Conservation (phyloP, 1,284 basidiomycete species). For the Leccinum griseonigrum region DNA sequence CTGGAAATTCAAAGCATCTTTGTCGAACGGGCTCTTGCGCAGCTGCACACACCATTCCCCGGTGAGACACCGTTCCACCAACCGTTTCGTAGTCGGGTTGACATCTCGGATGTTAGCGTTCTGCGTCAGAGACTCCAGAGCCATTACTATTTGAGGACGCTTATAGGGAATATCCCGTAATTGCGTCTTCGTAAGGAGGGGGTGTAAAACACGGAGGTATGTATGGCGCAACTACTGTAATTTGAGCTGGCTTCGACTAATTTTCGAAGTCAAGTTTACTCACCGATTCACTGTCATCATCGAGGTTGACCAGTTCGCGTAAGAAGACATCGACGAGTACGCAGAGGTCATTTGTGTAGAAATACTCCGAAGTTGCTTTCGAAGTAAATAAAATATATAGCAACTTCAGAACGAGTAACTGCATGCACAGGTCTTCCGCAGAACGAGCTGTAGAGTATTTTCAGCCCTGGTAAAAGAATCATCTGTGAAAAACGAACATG, state of each 20-base stretch:
- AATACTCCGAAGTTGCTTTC: constrained; percentile 90
- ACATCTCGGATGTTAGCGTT: constrained; percentile 80
- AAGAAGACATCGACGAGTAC: constrained; percentile 97
- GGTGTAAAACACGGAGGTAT: constrained; percentile 94
- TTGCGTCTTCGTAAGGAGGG: constrained; percentile 93
- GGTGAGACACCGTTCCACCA: constrained; percentile 89
- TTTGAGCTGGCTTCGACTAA: background rate
- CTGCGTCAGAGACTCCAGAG: constrained; percentile 77
- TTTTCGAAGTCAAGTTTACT: constrained; percentile 31
- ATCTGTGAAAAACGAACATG: constrained; percentile 54
- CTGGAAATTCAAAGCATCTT: constrained; percentile 29
- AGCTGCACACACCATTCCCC: constrained; percentile 86
- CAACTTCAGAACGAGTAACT: constrained; percentile 91
- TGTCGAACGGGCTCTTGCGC: constrained; percentile 37
- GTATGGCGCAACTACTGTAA: constrained; percentile 83
- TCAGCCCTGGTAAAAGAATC: constrained; percentile 3
- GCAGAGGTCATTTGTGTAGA: constrained; percentile 96
- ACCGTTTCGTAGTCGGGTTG: constrained; percentile 81
- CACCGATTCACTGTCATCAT: constrained; percentile 92
- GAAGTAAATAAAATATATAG: constrained; percentile 96
- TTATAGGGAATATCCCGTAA: constrained; percentile 87
- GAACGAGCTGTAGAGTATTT: constrained; percentile 58
- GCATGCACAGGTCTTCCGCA: constrained; percentile 91
- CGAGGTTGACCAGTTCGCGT: constrained; percentile 86
- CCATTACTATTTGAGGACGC: constrained; percentile 81